A percentile compares a stretch with the other conserved stretches of the same genome.
These are phyloP conservation scores for Scenedesmus sp. DNA, from an alignment of 163 green algal species.

Conservation along the genomic window DNA sequence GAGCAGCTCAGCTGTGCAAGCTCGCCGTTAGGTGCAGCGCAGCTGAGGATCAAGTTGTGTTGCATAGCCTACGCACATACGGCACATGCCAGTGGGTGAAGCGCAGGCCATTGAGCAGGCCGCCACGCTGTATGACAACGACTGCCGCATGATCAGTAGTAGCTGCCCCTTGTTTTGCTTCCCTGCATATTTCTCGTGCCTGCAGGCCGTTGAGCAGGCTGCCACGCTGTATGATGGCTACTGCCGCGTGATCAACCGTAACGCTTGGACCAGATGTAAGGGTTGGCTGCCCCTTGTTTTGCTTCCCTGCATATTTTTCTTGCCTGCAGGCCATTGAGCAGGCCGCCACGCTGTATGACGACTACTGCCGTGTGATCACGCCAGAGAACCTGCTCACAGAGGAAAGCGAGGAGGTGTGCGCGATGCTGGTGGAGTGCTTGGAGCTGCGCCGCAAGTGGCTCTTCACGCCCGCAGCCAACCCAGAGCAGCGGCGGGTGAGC, in stretches of 20 bases:
- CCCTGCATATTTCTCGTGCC: constrained; percentile 46
- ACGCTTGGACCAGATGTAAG: too few species aligned
- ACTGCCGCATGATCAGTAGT: not conserved
- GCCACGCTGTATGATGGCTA: constrained; percentile 55
- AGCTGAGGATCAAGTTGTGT: not conserved
- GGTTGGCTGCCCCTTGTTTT: too few species aligned
- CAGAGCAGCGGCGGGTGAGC: constrained; percentile 49
- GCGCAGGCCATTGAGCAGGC: constrained; percentile 45
- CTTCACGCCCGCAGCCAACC: constrained; percentile 59
- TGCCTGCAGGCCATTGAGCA: constrained; percentile 40
- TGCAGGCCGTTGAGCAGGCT: constrained; percentile 56
- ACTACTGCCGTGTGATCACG: constrained; percentile 81
- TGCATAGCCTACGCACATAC: too few species aligned
- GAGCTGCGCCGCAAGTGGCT: constrained; percentile 83
- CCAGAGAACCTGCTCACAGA: constrained; percentile 74
- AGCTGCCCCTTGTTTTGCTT: constrained; percentile 50
- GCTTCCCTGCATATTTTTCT: constrained; percentile 62
- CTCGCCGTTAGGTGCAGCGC: not conserved
- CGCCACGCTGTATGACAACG: constrained; percentile 48
- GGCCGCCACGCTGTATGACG: constrained; percentile 52
- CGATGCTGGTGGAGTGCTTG: constrained; percentile 76
- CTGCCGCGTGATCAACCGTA: not conserved
- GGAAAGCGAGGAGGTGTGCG: constrained; percentile 75
- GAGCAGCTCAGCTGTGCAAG: not conserved
- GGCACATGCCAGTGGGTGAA: not conserved